Evolutionary conservation across 495 filamentous ascomycete genomes (phyloP), one percentile per base, ranked within the genome.

Genomic region (Xylaria grammica): DNA sequence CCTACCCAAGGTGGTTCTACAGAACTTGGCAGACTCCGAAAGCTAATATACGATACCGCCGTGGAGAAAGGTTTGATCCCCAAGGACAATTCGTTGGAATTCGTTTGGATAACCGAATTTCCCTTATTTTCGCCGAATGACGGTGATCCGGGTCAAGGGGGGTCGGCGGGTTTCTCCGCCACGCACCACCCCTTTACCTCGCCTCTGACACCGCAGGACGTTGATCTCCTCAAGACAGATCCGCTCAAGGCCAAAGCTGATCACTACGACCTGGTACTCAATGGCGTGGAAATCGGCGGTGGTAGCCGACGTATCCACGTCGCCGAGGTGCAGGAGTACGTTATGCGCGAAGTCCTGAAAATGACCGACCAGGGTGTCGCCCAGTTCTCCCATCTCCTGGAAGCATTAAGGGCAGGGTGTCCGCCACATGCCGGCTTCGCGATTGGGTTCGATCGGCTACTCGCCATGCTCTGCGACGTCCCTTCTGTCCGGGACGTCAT

Each of bases 151-250:
- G 93, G 93, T 3, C 94, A 97, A 75, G 90, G 89, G 30, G 94
- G 93, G 19, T 72, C 78, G 11, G 87, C 94, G 0, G 93, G 93
- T 4, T 82, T 98, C 72, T 87, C 88, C 17, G 89, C 95, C 7
- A 97, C 94, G 0, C 95, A 99, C 67, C 95, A 99, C 74, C 95
- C 96, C 1, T 99, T 99, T 76, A 99, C 95, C 3, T 90, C 96
- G 0, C 95, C 96, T 0, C 86, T 89, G 57, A 83, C 86, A 6
- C 67, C 83, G 13, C 78, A 80, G 13, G 96, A 98, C 70, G 85
- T 96, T 29, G 88, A 91, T 46, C 72, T 93, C 1, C 85, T 97
- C 10, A 76, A 84, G 20, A 88, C 85, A 5, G 82, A 92, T 57
- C 96, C 95, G 1, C 81, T 90, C 10, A 77, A 84, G 62, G 93